Conservation (phyloP, 768 basidiomycete species). For the Clavulina sp. region DNA sequence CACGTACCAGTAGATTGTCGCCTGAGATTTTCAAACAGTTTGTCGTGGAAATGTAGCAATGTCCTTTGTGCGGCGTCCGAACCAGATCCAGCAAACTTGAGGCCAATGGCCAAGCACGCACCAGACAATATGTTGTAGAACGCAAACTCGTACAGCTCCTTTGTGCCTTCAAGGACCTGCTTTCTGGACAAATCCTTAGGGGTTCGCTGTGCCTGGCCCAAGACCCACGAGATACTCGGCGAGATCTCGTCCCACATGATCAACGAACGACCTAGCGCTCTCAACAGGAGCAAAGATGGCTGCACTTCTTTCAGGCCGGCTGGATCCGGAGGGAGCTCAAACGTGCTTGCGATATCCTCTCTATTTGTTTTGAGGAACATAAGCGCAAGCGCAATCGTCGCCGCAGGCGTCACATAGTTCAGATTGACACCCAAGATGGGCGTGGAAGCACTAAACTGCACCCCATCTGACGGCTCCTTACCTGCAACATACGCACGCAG, state of each 20-base stretch:
- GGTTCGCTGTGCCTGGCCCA: slow-evolving; percentile 26
- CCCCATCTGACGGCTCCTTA: slow-evolving; percentile 35
- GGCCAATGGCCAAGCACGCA: slow-evolving; percentile 75
- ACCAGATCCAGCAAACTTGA: slow-evolving; percentile 91
- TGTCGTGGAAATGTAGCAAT: slow-evolving; percentile 66
- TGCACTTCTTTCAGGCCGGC: slow-evolving; percentile 70
- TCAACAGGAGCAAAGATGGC: slow-evolving; percentile 69
- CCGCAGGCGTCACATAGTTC: slow-evolving; percentile 82
- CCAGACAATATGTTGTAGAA: slow-evolving; percentile 86
- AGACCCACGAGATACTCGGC: slow-evolving; percentile 58
- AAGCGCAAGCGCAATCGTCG: slow-evolving; percentile 73
- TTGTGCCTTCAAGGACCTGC: slow-evolving; percentile 18
- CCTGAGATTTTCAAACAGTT: slow-evolving; percentile 30
- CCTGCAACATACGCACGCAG: slow-evolving; percentile 66
- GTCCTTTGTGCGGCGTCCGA: slow-evolving; percentile 73
- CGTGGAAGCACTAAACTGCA: not conserved
- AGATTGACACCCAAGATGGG: slow-evolving; percentile 43
- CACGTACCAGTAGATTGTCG: slow-evolving; percentile 8
- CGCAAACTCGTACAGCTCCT: slow-evolving; percentile 69
- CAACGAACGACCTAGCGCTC: slow-evolving; percentile 57
- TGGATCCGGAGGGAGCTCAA: slow-evolving; percentile 67
- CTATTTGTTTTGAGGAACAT: slow-evolving; percentile 84
- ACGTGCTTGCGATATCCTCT: slow-evolving; percentile 68
- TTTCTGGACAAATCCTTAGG: slow-evolving; percentile 1
- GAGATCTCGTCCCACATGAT: slow-evolving; percentile 75